Base-by-base conservation (phyloP, 2,329 filamentous ascomycete genomes). In the Phaeosphaeria sp. region DNA sequence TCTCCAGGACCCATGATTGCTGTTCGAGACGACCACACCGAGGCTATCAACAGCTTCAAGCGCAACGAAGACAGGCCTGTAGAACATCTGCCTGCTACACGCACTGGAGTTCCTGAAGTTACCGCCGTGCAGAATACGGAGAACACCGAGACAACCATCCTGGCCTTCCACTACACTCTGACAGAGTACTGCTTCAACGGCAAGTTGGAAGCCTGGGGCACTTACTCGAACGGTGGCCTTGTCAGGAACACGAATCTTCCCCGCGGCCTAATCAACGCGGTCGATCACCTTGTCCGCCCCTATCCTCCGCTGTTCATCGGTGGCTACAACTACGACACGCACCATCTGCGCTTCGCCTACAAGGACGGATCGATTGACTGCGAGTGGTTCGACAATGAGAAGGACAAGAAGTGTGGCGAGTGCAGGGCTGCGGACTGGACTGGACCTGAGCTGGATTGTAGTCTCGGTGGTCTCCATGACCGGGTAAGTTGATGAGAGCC, bases 321-420 rank as follows among this genome's bases (percentile, higher is more conserved):
- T 17, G 55, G 54, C 0, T 67, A 53, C 30, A 55, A 63, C 1
- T 56, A 52, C 2, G 18, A 1, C 0, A 43, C 17, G 1, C 18
- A 30, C 0, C 44, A 21, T 20, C 1, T 68, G 9, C 13, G 22
- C 1, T 67, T 65, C 42, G 24, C 40, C 3, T 65, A 64, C 6
- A 13, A 45, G 57, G 24, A 45, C 27, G 15, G 21, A 17, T 42
- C 51, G 11, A 43, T 18, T 7, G 25, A 13, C 6, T 68, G 66
- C 20, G 57, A 30, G 17, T 68, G 66, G 66, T 42, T 17, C 6
- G 66, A 68, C 20, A 20, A 52, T 1, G 55, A 66, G 55, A 45
- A 45, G 4, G 59, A 63, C 59, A 55, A 47, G 54, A 27, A 39
- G 2, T 67, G 66, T 56, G 66, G 66, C 6, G 63, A 66, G 58